Conservation (phyloP, 164 flowering plant genomes). For the Magnolia kwangsiensis region DNA sequence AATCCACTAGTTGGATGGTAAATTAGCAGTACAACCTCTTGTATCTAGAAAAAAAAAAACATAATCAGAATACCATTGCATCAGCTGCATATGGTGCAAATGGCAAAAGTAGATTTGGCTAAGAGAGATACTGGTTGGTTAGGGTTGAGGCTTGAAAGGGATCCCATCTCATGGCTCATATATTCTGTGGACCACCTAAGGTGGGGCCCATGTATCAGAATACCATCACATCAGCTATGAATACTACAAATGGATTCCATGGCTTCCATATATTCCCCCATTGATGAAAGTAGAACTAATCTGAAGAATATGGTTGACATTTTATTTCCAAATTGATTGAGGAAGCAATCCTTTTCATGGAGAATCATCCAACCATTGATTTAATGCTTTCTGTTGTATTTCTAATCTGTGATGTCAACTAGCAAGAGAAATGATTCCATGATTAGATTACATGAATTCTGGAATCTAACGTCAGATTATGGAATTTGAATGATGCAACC, state of each 20-base stretch:
- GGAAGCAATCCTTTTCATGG: neutral
- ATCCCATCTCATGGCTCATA: neutral
- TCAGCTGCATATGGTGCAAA: neutral
- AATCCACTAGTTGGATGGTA: no score
- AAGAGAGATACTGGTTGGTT: neutral
- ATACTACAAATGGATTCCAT: neutral
- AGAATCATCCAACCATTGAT: neutral
- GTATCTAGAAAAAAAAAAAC: no score
- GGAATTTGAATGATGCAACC: neutral
- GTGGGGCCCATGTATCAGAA: neutral
- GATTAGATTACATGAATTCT: no score
- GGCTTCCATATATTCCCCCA: neutral
- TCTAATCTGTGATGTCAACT: neutral
- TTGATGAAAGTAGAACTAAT: neutral
- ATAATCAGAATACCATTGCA: neutral
- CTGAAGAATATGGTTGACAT: slow-evolving; percentile 4
- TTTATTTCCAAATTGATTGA: neutral
- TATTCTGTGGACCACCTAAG: neutral
- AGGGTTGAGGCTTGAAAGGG: neutral
- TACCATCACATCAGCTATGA: neutral
- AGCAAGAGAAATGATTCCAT: neutral
- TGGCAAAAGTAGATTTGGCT: neutral
- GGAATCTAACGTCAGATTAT: no score
- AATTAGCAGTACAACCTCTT: no score
- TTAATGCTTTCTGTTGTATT: neutral